A percentile compares a stretch with the other conserved stretches of the same genome.
phyloP scores from a whole-genome alignment of 331 rosid species.

The Malus hybrid region DNA sequence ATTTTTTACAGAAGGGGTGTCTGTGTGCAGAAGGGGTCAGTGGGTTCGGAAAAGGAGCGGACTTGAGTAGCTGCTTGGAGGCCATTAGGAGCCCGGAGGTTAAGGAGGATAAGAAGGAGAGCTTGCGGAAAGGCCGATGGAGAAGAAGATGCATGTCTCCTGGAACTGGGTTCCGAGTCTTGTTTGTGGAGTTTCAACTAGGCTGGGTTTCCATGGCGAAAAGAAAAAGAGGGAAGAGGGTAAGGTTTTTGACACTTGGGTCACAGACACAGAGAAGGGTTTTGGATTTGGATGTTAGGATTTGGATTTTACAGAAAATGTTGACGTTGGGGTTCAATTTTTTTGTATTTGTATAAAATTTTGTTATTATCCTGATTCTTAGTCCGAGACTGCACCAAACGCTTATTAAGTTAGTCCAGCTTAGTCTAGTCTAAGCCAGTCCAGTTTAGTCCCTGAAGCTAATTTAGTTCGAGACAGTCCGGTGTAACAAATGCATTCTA shows the following conservation, averaged over 20 bases:
- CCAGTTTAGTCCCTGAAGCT: too few species aligned
- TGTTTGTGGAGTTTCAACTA: background rate
- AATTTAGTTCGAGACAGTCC: too few species aligned
- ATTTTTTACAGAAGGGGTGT: slow-evolving; percentile 3
- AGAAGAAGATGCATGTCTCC: slow-evolving; percentile 49
- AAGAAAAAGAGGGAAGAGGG: background rate
- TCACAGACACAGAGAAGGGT: background rate
- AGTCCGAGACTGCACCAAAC: too few species aligned
- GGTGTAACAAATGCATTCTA: too few species aligned
- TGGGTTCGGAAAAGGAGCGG: slow-evolving; percentile 30
- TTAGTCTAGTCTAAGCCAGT: too few species aligned
- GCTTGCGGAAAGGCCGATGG: slow-evolving; percentile 24
- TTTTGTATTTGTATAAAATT: too few species aligned
- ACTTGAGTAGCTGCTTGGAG: slow-evolving; percentile 30
- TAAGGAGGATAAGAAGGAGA: slow-evolving; percentile 27
- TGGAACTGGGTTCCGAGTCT: background rate
- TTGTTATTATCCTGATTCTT: too few species aligned
- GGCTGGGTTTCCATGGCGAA: background rate
- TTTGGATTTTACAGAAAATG: too few species aligned
- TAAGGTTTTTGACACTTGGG: background rate
- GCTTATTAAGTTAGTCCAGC: too few species aligned
- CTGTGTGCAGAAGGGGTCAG: slow-evolving; percentile 17
- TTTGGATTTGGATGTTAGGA: too few species aligned
- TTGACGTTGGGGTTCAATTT: too few species aligned
- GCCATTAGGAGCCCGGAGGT: slow-evolving; percentile 24